Percentiles rank a stretch among this genome's conserved stretches.
phyloP scores from a whole-genome alignment of 2,329 filamentous ascomycete species.

The Ceratocystis papillata region DNA sequence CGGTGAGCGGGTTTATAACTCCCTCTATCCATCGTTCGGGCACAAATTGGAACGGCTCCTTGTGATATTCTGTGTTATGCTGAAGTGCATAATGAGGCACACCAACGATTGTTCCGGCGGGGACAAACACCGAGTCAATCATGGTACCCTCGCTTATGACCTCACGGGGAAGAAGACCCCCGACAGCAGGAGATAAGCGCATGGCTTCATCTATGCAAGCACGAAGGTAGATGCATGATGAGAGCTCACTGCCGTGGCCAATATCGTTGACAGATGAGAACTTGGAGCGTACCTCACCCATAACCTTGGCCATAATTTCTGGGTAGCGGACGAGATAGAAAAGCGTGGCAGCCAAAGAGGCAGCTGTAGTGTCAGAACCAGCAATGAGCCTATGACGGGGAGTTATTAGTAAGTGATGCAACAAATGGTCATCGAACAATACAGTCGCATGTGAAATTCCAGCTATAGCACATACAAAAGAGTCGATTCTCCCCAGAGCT shows the following conservation, averaged over 20 bases:
- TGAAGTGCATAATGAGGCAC: conserved; percentile 59
- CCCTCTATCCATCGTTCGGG: conserved; percentile 57
- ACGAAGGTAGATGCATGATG: conserved; percentile 47
- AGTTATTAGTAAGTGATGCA: not conserved
- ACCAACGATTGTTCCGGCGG: conserved; percentile 51
- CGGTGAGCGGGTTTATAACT: conserved; percentile 32
- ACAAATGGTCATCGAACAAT: not conserved
- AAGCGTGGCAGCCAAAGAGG: conserved; percentile 51
- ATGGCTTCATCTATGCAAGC: conserved; percentile 57
- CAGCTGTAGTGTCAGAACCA: conserved; percentile 61
- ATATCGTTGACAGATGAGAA: conserved; percentile 47
- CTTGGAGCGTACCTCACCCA: conserved; percentile 41
- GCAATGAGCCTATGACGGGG: conserved; percentile 48
- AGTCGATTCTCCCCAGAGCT: conserved; percentile 62
- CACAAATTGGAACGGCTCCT: conserved; percentile 45
- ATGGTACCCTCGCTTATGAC: conserved; percentile 45
- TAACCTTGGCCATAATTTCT: conserved; percentile 38
- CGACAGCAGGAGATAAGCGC: conserved; percentile 51
- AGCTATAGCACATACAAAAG: conserved; percentile 40
- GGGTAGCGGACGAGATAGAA: conserved; percentile 52
- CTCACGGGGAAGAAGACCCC: conserved; percentile 49
- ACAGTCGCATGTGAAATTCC: not conserved
- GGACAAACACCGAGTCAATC: conserved; percentile 45
- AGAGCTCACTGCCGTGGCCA: conserved; percentile 40
- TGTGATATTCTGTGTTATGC: conserved; percentile 53